Percentiles rank a stretch among this genome's conserved stretches.
Evolutionary conservation across 495 filamentous ascomycete species (phyloP).

Genomic region (Hyaloscypha bicolor): DNA sequence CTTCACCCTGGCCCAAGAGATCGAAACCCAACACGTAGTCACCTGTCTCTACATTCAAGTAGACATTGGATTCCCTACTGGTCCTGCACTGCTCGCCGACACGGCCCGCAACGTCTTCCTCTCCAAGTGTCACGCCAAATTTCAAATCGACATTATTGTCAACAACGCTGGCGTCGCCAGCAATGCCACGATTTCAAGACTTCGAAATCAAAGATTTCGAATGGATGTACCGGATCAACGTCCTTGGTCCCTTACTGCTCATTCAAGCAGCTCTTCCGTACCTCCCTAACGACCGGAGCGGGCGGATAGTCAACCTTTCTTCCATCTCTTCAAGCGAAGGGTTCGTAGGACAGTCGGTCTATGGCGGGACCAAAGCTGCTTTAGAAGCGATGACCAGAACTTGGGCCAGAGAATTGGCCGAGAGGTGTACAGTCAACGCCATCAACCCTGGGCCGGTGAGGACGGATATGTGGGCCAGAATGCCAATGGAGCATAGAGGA

Average conservation of each 20-base stretch:
- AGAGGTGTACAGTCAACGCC: constrained; percentile 79
- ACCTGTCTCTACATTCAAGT: constrained; percentile 42
- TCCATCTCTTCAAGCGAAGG: constrained; percentile 70
- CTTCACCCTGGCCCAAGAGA: constrained; percentile 39
- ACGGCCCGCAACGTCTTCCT: constrained; percentile 34
- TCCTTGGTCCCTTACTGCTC: constrained; percentile 81
- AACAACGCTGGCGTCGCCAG: constrained; percentile 81
- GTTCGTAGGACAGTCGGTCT: constrained; percentile 72
- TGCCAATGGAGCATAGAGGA: constrained; percentile 42
- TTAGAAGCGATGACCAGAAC: constrained; percentile 89
- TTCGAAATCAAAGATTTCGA: constrained; percentile 63
- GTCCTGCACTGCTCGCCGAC: constrained; percentile 40
- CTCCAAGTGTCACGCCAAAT: constrained; percentile 31
- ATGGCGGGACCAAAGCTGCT: constrained; percentile 88
- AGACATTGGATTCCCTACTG: constrained; percentile 45
- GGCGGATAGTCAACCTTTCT: constrained; percentile 79
- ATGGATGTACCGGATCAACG: constrained; percentile 77
- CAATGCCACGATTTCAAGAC: constrained; percentile 65
- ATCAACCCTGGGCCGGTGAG: constrained; percentile 88
- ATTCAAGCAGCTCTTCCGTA: constrained; percentile 69
- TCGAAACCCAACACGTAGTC: constrained; percentile 38
- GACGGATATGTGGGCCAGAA: constrained; percentile 65
- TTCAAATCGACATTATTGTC: constrained; percentile 83
- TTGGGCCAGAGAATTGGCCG: constrained; percentile 82
- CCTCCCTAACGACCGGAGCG: constrained; percentile 72